These are phyloP conservation scores for Juncus effusus DNA, from an alignment of 176 grass and related monocot species.

Conservation along the genomic window DNA sequence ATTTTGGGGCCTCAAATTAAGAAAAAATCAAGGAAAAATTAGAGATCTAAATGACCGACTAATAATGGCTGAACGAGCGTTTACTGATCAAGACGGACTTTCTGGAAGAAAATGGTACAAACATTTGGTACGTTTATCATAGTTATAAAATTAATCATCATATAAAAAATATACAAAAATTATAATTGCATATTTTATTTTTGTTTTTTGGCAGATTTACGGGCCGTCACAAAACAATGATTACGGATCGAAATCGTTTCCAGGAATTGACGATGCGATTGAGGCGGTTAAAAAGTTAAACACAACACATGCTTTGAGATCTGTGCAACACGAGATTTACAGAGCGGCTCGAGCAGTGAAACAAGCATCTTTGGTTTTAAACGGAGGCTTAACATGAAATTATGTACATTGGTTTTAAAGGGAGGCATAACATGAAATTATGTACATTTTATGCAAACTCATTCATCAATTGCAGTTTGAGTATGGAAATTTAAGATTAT, in stretches of 20 bases:
- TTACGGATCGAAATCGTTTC: constrained; percentile 57
- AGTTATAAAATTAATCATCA: neutral
- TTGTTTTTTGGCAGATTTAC: constrained; percentile 39
- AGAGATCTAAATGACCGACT: constrained; percentile 64
- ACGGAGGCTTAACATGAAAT: constrained; percentile 60
- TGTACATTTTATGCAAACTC: too few species aligned
- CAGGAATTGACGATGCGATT: constrained; percentile 58
- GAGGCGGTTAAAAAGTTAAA: constrained; percentile 47
- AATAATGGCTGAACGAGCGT: constrained; percentile 77
- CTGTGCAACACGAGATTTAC: constrained; percentile 72
- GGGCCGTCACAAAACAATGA: constrained; percentile 57
- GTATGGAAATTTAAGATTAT: too few species aligned
- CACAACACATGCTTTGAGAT: constrained; percentile 47
- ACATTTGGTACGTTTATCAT: constrained; percentile 57
- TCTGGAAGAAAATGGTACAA: constrained; percentile 60
- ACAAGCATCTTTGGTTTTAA: constrained; percentile 56
- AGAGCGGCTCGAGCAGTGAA: constrained; percentile 65
- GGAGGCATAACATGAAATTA: constrained; percentile 16
- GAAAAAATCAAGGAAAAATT: constrained; percentile 52
- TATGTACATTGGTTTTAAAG: constrained; percentile 12
- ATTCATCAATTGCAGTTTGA: too few species aligned
- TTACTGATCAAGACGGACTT: constrained; percentile 68
- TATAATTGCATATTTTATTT: constrained; percentile 1
- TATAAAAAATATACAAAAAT: neutral
- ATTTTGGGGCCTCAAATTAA: constrained; percentile 35